Evolutionary conservation across 1,284 basidiomycete species (phyloP).

Genomic region (Ceratobasidium theobromae): DNA sequence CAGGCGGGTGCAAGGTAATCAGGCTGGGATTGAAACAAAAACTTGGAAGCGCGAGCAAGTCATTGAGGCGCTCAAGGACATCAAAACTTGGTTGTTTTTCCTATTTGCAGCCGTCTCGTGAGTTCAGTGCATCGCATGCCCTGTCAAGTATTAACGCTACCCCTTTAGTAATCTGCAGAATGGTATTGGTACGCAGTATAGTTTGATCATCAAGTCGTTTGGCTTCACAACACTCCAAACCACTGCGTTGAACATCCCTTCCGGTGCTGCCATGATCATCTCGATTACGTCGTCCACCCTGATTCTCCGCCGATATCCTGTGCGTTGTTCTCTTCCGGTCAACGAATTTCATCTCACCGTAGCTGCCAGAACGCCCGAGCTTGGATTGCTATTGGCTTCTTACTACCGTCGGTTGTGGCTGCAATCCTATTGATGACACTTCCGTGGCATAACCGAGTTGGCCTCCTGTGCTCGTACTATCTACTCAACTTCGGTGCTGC

Average conservation of each 20-base stretch:
- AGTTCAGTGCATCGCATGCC: constrained; percentile 7
- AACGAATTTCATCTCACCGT: neutral
- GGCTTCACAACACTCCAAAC: constrained; percentile 46
- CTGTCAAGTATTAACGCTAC: constrained; percentile 33
- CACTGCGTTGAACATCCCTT: constrained; percentile 50
- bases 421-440: constrained; percentile 41
- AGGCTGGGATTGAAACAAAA: constrained; percentile 48
- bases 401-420: constrained; percentile 41
- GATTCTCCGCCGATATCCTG: constrained; percentile 38
- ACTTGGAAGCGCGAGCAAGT: constrained; percentile 51
- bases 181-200: constrained; percentile 49
- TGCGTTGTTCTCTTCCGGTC: constrained; percentile 21
- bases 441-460: constrained; percentile 37
- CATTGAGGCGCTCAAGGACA: constrained; percentile 47
- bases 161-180: constrained; percentile 38
- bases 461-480: constrained; percentile 39
- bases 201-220: constrained; percentile 49
- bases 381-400: constrained; percentile 37
- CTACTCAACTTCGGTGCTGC: constrained; percentile 36
- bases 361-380: constrained; percentile 37
- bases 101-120: constrained; percentile 44
- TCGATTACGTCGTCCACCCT: constrained; percentile 23
- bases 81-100: constrained; percentile 53
- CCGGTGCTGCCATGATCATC: constrained; percentile 39
- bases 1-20: constrained; percentile 41